These are phyloP conservation scores for Leptographium radiaticola DNA, from an alignment of 2,329 filamentous ascomycete genomes.

Conservation along the genomic window DNA sequence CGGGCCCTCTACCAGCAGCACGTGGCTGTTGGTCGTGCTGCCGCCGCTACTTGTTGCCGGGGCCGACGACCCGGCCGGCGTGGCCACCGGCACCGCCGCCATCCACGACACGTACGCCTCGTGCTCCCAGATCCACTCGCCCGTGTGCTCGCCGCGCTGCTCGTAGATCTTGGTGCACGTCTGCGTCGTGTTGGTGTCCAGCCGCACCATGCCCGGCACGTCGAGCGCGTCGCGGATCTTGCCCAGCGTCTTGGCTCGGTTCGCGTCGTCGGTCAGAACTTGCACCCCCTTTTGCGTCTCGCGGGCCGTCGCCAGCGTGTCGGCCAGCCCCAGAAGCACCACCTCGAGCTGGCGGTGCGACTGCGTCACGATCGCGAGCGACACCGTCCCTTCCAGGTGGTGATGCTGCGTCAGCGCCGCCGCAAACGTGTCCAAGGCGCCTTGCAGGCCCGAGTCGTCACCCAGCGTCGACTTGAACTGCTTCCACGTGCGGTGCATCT, in stretches of 20 bases:
- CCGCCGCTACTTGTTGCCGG: neutral
- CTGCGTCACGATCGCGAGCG: neutral
- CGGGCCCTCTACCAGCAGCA: neutral
- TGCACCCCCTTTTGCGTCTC: neutral
- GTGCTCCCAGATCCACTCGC: neutral
- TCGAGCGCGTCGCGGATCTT: neutral
- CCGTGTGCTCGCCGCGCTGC: neutral
- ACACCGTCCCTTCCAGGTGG: neutral
- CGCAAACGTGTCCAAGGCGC: neutral
- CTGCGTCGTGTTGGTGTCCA: neutral
- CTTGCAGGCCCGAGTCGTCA: neutral
- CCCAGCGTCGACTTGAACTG: neutral
- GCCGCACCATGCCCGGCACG: neutral
- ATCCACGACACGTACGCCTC: neutral
- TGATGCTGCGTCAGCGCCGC: neutral
- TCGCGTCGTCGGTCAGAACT: neutral
- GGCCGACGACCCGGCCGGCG: neutral
- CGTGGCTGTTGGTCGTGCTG: neutral
- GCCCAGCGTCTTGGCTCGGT: neutral
- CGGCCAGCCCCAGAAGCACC: neutral
- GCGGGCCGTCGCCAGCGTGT: neutral
- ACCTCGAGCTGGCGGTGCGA: neutral
- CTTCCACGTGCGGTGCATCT: neutral
- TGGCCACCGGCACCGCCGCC: neutral
- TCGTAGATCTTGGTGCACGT: neutral